A percentile compares a stretch with the other conserved stretches of the same genome.
phyloP scores from a whole-genome alignment of 257 asterid genomes.

The Solanum clarkiae region DNA sequence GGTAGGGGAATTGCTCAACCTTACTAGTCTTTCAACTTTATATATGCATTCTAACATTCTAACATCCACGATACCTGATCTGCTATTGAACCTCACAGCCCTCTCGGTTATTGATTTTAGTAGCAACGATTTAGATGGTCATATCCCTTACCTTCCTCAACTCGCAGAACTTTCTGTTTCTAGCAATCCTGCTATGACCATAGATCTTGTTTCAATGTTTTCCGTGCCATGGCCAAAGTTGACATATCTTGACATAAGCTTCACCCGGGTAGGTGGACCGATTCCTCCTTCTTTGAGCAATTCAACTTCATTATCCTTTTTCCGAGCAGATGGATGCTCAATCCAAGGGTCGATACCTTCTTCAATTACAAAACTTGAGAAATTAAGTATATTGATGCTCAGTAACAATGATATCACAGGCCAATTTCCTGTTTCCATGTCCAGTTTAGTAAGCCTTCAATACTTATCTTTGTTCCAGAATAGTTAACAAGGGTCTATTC shows the following conservation, averaged over 20 bases:
- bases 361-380: background rate
- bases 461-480: background rate
- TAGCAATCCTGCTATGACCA: background rate
- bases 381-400: background rate
- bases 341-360: slow-evolving; percentile 6
- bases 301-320: background rate
- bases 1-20: background rate
- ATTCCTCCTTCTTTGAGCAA: background rate
- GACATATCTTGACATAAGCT: background rate
- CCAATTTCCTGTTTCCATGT: background rate
- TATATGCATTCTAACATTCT: background rate
- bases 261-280: background rate
- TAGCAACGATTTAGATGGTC: background rate
- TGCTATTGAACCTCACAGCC: background rate
- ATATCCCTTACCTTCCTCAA: slow-evolving; percentile 3
- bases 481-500: background rate
- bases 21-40: background rate
- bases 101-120: background rate
- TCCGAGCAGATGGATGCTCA: background rate
- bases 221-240: background rate
- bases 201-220: background rate
- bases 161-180: background rate
- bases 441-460: background rate
- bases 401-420: background rate
- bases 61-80: background rate